Evolutionary conservation across 2,329 filamentous ascomycete genomes (phyloP), one percentile per base, ranked within the genome.

Genomic region (Metarhizium rileyi): DNA sequence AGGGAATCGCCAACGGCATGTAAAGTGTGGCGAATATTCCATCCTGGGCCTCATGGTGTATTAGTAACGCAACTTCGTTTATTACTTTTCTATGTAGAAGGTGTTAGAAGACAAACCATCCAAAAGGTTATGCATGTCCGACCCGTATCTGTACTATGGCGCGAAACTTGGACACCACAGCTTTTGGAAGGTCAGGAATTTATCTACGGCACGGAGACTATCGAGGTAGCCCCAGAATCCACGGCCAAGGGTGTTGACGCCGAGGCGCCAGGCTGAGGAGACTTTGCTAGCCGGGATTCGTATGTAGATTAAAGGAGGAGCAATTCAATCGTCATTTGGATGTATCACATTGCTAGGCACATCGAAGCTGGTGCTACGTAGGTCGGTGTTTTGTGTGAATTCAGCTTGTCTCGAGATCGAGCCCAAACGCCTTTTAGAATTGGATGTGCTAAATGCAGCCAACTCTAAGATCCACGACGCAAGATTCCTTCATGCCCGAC

Each of bases 121-220:
- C 30, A 18, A 44, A 9, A 23, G 3, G 5, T 28, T 33, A 10
- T 5, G 14, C 30, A 71, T 82, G 75, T 82, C 59, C 71, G 76
- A 72, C 78, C 77, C 76, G 78, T 81, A 82, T 82, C 78, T 82
- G 78, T 82, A 78, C 78, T 71, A 71, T 76, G 70, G 69, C 70
- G 71, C 67, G 66, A 59, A 59, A 63, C 77, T 81, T 66, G 65
- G 67, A 63, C 69, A 71, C 70, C 72, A 78, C 76, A 65, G 78
- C 77, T 81, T 81, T 80, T 70, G 78, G 69, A 72, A 75, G 74
- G 76, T 71, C 76, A 72, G 36, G 27, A 53, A 50, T 78, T 62
- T 63, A 78, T 81, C 72, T 81, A 68, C 77, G 78, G 77, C 78
- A 70, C 56, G 73, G 70, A 70, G 68, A 63, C 77, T 75, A 77